phyloP scores from a whole-genome alignment of 2,329 filamentous ascomycete species.

The Cordyceps cateniannulata region DNA sequence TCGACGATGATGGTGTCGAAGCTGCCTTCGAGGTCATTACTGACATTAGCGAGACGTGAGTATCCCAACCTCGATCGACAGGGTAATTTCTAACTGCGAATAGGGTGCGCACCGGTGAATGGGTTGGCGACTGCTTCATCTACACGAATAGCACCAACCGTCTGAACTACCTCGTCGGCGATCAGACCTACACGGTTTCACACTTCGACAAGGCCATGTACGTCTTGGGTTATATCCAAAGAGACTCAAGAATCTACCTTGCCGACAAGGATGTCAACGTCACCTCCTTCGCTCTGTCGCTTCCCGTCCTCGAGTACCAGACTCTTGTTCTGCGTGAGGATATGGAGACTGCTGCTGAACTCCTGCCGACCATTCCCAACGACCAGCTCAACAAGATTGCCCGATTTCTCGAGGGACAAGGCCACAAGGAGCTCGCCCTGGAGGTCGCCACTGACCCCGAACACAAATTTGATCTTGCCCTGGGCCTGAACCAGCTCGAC shows the following conservation, averaged over 20 bases:
- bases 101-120: slow-evolving; percentile 87
- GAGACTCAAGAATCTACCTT: slow-evolving; percentile 92
- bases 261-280: slow-evolving; percentile 93
- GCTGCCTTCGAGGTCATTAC: slow-evolving; percentile 94
- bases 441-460: slow-evolving; percentile 92
- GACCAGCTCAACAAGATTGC: slow-evolving; percentile 98
- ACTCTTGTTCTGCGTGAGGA: slow-evolving; percentile 91
- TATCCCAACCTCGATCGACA: background rate
- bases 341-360: slow-evolving; percentile 81
- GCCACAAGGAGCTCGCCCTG: slow-evolving; percentile 90
- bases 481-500: slow-evolving; percentile 75
- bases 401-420: slow-evolving; percentile 93
- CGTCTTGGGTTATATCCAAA: slow-evolving; percentile 86
- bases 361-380: slow-evolving; percentile 76
- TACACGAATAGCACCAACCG: slow-evolving; percentile 97
- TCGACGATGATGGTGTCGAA: slow-evolving; percentile 89
- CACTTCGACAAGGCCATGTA: slow-evolving; percentile 97
- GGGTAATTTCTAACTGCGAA: slow-evolving; percentile 19
- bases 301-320: slow-evolving; percentile 93
- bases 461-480: slow-evolving; percentile 90
- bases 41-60: slow-evolving; percentile 82
- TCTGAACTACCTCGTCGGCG: slow-evolving; percentile 94
- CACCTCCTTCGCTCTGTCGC: slow-evolving; percentile 82
- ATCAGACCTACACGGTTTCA: slow-evolving; percentile 95
- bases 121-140: slow-evolving; percentile 98